Conservation (phyloP, 1,139 yeast genomes). For the Dujonia santamariae region DNA sequence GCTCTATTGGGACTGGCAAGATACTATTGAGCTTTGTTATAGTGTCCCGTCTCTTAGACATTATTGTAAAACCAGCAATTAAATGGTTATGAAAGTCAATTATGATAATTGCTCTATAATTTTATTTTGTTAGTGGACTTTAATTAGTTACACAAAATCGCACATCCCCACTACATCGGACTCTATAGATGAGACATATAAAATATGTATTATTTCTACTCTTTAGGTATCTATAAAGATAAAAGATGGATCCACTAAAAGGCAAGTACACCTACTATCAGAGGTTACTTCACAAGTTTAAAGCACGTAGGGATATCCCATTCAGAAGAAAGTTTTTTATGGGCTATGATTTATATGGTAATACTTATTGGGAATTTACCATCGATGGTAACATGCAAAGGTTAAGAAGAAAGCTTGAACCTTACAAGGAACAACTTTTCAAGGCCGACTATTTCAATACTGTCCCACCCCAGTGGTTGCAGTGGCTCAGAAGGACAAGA, state of each 20-base stretch:
- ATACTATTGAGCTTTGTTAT: slow-evolving; percentile 28
- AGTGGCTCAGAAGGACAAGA: slow-evolving; percentile 73
- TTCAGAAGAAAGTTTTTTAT: slow-evolving; percentile 56
- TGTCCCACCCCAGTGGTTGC: slow-evolving; percentile 74
- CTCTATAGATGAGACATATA: too few relatives aligned
- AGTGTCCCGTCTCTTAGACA: slow-evolving; percentile 7
- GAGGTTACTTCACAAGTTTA: slow-evolving; percentile 55
- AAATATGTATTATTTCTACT: neutral
- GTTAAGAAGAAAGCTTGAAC: slow-evolving; percentile 50
- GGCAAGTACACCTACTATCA: slow-evolving; percentile 38
- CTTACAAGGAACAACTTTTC: slow-evolving; percentile 36
- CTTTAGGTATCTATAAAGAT: slow-evolving; percentile 19
- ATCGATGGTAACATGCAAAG: slow-evolving; percentile 45
- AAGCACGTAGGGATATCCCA: slow-evolving; percentile 61
- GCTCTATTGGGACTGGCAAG: slow-evolving; percentile 38
- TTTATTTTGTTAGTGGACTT: too few relatives aligned
- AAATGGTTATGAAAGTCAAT: too few relatives aligned
- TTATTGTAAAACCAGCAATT: neutral
- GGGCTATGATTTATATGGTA: slow-evolving; percentile 80
- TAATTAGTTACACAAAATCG: too few relatives aligned
- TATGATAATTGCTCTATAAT: too few relatives aligned
- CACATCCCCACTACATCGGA: too few relatives aligned
- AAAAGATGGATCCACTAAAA: slow-evolving; percentile 39
- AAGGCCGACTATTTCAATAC: slow-evolving; percentile 49
- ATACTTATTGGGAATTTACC: slow-evolving; percentile 81